Evolutionary conservation across 169 alveolate genomes (phyloP), one percentile per base, ranked within the genome.

Genomic region (Babesia gibsoni): DNA sequence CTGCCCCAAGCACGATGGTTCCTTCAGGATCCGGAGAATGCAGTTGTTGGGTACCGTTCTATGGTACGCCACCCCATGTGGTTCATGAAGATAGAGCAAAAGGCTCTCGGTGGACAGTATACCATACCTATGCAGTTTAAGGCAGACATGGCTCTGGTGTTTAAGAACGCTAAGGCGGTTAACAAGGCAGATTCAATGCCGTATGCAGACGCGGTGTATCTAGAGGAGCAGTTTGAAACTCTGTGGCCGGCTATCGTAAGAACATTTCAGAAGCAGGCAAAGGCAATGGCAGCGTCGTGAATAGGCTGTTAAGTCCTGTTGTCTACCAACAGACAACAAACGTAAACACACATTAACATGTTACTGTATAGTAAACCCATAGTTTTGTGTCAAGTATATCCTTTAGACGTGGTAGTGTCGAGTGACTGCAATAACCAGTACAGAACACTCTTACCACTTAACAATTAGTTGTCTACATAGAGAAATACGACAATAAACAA

Each of bases 1-100:
- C 43, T 83, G 67, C 90, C 88, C 2, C 89, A 87, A 50, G 91
- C 91, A 7, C 68, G 64, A 22, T 85, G 88, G 89, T 83, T 82
- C 64, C 22, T 70, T 14, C 63, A 77, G 37, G 89, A 85, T 53
- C 91, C 91, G 2, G 91, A 85, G 52, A 54, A 79, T 41, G 64
- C 87, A 8, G 59, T 65, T 20, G 84, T 39, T 3, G 86, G 84
- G 23, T 85, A 85, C 59, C 46, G 84, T 18, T n/a, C 64, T 14
- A 30, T 75, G 18, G 81, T 85, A 0, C 46, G 67, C 9, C 70
- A 74, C 65, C 91, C 91, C 22, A 85, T 83, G 73, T 85, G 91
- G 91, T 68, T 85, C 25, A 49, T 52, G 20, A 85, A 83, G 43
- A 77, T 85, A 30, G 81, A 75, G 61, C 77, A 69, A 18, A 83